Conservation (phyloP, 495 filamentous ascomycete genomes). For the Thermochaetoides thermophila region DNA sequence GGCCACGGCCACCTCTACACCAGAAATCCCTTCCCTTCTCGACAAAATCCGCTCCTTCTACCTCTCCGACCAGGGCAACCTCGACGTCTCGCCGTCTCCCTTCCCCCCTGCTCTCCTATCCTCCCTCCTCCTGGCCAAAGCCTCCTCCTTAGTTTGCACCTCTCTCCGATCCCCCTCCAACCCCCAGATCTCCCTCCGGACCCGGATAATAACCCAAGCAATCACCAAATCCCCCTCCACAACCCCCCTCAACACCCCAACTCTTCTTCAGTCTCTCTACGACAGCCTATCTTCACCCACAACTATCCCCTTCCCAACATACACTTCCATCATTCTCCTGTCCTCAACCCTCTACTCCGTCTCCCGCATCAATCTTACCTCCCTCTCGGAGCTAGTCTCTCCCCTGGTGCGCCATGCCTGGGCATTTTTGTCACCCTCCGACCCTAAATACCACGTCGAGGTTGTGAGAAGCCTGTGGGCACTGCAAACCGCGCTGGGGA, state of each 20-base stretch:
- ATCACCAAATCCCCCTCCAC: slow-evolving; percentile 41
- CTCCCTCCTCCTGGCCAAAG: slow-evolving; percentile 47
- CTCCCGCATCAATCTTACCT: slow-evolving; percentile 36
- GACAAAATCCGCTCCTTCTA: slow-evolving; percentile 53
- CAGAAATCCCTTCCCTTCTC: slow-evolving; percentile 29
- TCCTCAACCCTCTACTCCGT: slow-evolving; percentile 47
- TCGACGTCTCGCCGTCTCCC: slow-evolving; percentile 37
- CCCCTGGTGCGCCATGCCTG: slow-evolving; percentile 58
- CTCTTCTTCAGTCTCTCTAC: slow-evolving; percentile 43
- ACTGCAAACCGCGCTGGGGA: slow-evolving; percentile 48
- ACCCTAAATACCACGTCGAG: slow-evolving; percentile 87
- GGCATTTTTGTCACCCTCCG: slow-evolving; percentile 60
- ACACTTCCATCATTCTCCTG: slow-evolving; percentile 47
- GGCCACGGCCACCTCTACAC: slow-evolving; percentile 14
- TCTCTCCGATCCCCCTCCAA: slow-evolving; percentile 25
- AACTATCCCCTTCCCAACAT: slow-evolving; percentile 29
- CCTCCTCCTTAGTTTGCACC: slow-evolving; percentile 37
- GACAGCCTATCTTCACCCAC: slow-evolving; percentile 20
- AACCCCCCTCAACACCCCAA: slow-evolving; percentile 35
- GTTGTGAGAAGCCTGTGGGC: slow-evolving; percentile 75
- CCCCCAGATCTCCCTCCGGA: slow-evolving; percentile 26
- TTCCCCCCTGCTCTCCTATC: slow-evolving; percentile 41
- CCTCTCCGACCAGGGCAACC: slow-evolving; percentile 37
- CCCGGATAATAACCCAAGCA: slow-evolving; percentile 40
- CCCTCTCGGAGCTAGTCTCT: slow-evolving; percentile 51